Evolutionary conservation across 2,329 filamentous ascomycete species (phyloP), one percentile per base, ranked within the genome.

Genomic region (Alternaria solani): DNA sequence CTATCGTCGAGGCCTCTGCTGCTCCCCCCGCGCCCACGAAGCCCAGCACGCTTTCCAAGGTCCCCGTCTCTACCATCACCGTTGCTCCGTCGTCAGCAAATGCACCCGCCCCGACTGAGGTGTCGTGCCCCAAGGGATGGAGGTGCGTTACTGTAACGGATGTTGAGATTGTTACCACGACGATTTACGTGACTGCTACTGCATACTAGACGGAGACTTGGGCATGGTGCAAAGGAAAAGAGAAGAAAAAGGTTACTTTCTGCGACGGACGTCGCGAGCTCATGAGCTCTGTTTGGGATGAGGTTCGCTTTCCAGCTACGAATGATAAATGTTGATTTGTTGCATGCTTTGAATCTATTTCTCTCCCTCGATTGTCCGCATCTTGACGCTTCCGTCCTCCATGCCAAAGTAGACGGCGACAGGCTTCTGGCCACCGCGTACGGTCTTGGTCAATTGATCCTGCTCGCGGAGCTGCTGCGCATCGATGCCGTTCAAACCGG

Each of bases 391-490:
- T 11, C 83, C 83, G 62, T 84, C 91, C 44, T 90, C 87, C 88
- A 95, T 91, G 36, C 95, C 95, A 80, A 98, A 99, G 81, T 98
- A 99, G 25, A 93, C 94, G 28, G 93, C 93, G 12, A 97, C 86
- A 0, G 95, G 95, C 81, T 94, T 96, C 81, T 97, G 93, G 1
- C 92, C 93, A 48, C 77, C 75, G 5, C 65, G 68, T 14, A 76
- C 85, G 84, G 59, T 84, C 83, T 63, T 63, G 46, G 55, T 65
- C 20, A 62, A 59, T 9, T 67, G 65, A 12, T 70, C 65, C 51
- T 74, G 67, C 11, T 55, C 65, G 36, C 71, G 64, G 55, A 85
- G 82, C 42, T 86, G 86, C 61, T 80, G 75, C 34, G 88, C 86
- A 77, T 96, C 84, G 16, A 87, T 82, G 0, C 94, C 94, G 61